Percentiles rank a stretch among this genome's conserved stretches.
Conservation (phyloP, 2,329 filamentous ascomycete species). For the Fusarium sp. region DNA sequence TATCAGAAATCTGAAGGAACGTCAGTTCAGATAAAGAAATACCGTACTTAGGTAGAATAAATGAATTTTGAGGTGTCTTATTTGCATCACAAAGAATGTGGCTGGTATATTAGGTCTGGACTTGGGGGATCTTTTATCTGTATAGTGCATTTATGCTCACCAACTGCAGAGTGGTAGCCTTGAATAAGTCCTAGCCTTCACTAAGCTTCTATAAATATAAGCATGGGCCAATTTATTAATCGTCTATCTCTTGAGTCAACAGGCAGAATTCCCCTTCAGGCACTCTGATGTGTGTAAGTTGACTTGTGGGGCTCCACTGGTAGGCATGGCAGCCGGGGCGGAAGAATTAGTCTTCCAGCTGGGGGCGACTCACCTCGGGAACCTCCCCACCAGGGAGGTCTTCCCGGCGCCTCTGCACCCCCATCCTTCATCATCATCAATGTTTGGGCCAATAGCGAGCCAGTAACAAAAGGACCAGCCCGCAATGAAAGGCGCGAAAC, state of each 20-base stretch:
- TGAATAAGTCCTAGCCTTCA: not conserved
- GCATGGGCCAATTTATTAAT: not conserved
- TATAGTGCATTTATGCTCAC: not conserved
- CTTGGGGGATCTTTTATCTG: not conserved
- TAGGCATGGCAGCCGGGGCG: slow-evolving; percentile 4
- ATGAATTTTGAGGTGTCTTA: not conserved
- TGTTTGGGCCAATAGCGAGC: slow-evolving; percentile 35
- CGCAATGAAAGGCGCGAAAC: slow-evolving; percentile 20
- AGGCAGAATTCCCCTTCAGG: not conserved
- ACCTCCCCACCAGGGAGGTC: not conserved
- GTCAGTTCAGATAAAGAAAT: not conserved
- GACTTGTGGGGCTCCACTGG: not conserved
- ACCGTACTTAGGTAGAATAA: not conserved
- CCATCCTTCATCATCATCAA: slow-evolving; percentile 10
- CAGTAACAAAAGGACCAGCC: slow-evolving; percentile 6
- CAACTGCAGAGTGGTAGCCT: not conserved
- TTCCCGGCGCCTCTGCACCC: not conserved
- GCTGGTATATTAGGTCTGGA: not conserved
- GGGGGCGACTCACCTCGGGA: not conserved
- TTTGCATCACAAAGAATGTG: not conserved
- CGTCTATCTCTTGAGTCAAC: not conserved
- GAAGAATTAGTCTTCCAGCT: slow-evolving; percentile 18
- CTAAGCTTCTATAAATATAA: not conserved
- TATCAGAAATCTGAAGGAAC: not conserved
- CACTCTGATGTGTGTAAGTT: not conserved